Base-by-base conservation (phyloP, 225 moss, liverwort and hornwort species). In the Pseudoscleropodium purum region DNA sequence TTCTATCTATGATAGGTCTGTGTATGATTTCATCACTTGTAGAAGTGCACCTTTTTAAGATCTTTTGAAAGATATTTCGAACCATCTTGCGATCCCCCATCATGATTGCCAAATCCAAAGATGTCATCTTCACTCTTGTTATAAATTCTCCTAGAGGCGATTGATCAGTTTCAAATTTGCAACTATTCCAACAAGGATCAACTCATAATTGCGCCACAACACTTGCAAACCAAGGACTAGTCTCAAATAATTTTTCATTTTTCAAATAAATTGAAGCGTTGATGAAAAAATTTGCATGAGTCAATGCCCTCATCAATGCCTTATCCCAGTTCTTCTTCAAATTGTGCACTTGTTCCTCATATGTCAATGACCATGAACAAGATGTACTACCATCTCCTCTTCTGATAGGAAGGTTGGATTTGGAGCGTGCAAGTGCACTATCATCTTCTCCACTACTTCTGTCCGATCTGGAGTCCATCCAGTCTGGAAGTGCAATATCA, bases 71-170 rank as follows among this genome's bases (percentile, higher is more conserved):
- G 49, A 75, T 75, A 33, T 34, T 34, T 1, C 13, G 8, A 76
- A 76, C 23, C 76, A 76, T 76, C 34, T 52, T 23, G 0, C 34
- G 3, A 34, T 76, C 52, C 12, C 34, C 52, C 76, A 52, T 76
- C 34, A 76, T 21, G 34, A 34, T 23, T 76, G 52, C 76, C 34
- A 23, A 0, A 2, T 34, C 52, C 23, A 76, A 52, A 2, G 34
- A 34, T 0, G 0, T 76, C 51, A 76, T 51, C 20, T 0, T 12
- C 1, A 2, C 0, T 16, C 16, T 3, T 5, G 5, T 1, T 1
- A 19, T 7, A 56, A 56, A 56, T 13, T 2, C 0, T 24, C 13
- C 4, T 13, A 9, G 0, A 73, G 1, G 9, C 0, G 9, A 16
- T 3, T 9, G 0, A 9, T 45, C 3, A 5, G 6, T 31, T 47